A percentile compares a stretch with the other conserved stretches of the same genome.
phyloP scores from a whole-genome alignment of 202 grass and related monocot genomes.

The Schoenoplectus tabernaemontani region DNA sequence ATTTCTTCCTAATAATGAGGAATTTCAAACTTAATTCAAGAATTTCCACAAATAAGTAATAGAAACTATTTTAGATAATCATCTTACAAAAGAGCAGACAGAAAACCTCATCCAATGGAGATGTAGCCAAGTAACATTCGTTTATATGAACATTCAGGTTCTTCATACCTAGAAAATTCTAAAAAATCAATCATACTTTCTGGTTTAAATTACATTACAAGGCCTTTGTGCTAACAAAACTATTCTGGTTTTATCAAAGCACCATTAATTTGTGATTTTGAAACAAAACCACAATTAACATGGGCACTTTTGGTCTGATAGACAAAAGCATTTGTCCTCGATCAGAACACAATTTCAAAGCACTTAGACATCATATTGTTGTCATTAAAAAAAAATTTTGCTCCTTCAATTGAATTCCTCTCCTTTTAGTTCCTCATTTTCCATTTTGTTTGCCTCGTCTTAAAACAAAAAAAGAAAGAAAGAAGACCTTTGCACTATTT shows the following conservation, averaged over 20 bases:
- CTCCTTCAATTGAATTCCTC: background rate
- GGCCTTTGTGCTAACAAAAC: background rate
- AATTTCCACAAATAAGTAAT: background rate
- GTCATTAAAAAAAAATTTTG: background rate
- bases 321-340: background rate
- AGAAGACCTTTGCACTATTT: background rate
- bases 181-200: background rate
- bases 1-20: constrained; percentile 54
- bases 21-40: constrained; percentile 13
- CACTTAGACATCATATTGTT: background rate
- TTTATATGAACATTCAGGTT: constrained; percentile 54
- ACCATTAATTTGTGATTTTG: background rate
- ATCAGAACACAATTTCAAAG: background rate
- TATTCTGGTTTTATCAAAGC: background rate
- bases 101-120: constrained; percentile 60
- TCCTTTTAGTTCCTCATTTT: background rate
- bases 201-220: background rate
- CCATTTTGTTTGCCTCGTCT: background rate
- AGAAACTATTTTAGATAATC: background rate
- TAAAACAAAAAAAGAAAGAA: background rate
- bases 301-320: background rate
- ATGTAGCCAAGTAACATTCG: constrained; percentile 38
- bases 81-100: constrained; percentile 17
- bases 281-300: constrained; percentile 9
- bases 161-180: constrained; percentile 49